Evolutionary conservation across 169 alveolate genomes (phyloP).

Genomic region (Plasmodium coatneyi): DNA sequence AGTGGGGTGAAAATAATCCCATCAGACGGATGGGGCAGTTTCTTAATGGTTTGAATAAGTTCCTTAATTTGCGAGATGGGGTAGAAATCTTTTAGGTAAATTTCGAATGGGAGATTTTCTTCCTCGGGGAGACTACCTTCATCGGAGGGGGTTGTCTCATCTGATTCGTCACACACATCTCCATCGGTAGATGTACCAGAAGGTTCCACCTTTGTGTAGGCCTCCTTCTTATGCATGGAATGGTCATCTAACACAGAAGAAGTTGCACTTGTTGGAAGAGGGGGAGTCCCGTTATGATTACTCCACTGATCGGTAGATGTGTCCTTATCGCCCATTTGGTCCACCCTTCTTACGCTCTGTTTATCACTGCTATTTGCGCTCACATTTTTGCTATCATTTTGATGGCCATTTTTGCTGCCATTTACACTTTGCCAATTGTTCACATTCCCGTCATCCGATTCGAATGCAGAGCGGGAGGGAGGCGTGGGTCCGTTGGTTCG

Average conservation of each 20-base stretch:
- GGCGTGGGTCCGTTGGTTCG: neutral
- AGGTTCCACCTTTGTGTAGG: neutral
- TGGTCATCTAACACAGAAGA: neutral
- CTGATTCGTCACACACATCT: neutral
- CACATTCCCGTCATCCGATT: neutral
- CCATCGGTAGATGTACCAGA: neutral
- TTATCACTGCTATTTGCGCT: neutral
- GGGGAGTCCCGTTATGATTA: neutral
- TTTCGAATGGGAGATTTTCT: slow-evolving; percentile 50
- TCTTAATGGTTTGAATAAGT: slow-evolving; percentile 86
- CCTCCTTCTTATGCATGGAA: neutral
- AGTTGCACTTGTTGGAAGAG: neutral
- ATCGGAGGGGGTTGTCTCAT: slow-evolving; percentile 6
- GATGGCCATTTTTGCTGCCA: neutral
- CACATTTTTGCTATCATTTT: neutral
- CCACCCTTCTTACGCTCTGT: neutral
- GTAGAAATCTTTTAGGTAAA: slow-evolving; percentile 91
- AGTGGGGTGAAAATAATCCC: slow-evolving; percentile 96
- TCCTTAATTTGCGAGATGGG: slow-evolving; percentile 86
- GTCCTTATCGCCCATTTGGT: neutral
- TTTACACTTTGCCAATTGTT: neutral
- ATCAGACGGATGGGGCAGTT: slow-evolving; percentile 94
- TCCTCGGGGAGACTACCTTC: neutral
- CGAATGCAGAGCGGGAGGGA: neutral
- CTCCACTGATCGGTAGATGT: neutral